Conservation (phyloP, 495 filamentous ascomycete genomes). For the Thozetella sp. region DNA sequence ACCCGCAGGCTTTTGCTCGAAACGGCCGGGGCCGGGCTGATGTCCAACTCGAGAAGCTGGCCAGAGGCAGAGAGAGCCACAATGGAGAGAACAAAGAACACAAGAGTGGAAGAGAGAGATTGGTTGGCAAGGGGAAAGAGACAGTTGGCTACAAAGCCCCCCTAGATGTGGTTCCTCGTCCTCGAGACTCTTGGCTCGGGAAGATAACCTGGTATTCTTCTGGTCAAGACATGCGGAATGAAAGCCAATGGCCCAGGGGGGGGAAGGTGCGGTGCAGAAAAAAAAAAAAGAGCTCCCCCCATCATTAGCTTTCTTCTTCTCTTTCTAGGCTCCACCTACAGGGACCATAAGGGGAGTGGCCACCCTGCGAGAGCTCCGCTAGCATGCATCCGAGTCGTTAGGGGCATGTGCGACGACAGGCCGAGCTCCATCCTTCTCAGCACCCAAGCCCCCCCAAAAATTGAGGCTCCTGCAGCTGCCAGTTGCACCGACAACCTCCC, state of each 20-base stretch:
- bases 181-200: too few relatives aligned
- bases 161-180: too few relatives aligned
- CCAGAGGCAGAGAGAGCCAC: neutral
- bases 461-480: neutral
- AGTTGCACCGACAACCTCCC: neutral
- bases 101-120: neutral
- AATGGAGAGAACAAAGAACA: neutral
- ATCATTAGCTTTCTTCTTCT: too few relatives aligned
- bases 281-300: neutral
- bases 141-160: too few relatives aligned
- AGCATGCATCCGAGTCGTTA: neutral
- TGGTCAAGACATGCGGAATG: neutral
- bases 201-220: too few relatives aligned
- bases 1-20: neutral
- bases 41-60: neutral
- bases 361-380: neutral
- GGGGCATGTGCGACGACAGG: neutral
- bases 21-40: neutral
- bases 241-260: neutral
- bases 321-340: too few relatives aligned
- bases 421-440: neutral
- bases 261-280: too few relatives aligned
- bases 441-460: neutral
- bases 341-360: neutral
- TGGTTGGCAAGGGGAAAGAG: too few relatives aligned